phyloP scores from a whole-genome alignment of 192 early-diverging fungal genomes.

The Neocallimastix lanati region DNA sequence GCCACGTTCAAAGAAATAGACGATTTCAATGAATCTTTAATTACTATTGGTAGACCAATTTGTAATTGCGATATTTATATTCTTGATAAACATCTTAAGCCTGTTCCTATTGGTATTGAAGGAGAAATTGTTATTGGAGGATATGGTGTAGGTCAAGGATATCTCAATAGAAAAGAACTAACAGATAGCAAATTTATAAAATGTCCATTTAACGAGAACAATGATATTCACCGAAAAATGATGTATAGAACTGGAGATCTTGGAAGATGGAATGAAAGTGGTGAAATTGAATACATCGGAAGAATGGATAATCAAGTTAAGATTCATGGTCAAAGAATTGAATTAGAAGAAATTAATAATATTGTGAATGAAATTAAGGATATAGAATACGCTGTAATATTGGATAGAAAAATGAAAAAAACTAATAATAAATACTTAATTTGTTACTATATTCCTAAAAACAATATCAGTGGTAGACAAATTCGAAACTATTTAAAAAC shows the following conservation, averaged over 20 bases:
- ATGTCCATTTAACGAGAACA: constrained; percentile 11
- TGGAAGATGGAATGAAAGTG: background rate
- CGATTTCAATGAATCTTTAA: background rate
- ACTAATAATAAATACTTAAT: background rate
- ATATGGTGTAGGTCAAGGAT: constrained; percentile 12
- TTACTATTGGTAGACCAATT: constrained; percentile 7
- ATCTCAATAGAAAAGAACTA: constrained; percentile 11
- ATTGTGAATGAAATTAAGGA: background rate
- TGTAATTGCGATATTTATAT: constrained; percentile 6
- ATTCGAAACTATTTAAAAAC: background rate
- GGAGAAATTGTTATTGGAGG: constrained; percentile 17
- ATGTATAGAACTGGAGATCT: background rate
- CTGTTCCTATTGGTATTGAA: constrained; percentile 8
- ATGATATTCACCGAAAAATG: background rate
- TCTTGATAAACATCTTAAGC: constrained; percentile 4
- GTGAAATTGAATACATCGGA: background rate
- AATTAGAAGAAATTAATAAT: background rate
- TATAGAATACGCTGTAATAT: background rate
- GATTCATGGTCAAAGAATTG: background rate
- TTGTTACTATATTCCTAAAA: background rate
- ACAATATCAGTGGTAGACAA: background rate
- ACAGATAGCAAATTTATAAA: constrained; percentile 9
- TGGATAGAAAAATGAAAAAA: background rate
- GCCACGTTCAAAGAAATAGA: background rate
- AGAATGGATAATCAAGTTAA: background rate